Evolutionary conservation across 2,329 filamentous ascomycete genomes (phyloP), one percentile per base, ranked within the genome.

Genomic region (Neonectria hederae): DNA sequence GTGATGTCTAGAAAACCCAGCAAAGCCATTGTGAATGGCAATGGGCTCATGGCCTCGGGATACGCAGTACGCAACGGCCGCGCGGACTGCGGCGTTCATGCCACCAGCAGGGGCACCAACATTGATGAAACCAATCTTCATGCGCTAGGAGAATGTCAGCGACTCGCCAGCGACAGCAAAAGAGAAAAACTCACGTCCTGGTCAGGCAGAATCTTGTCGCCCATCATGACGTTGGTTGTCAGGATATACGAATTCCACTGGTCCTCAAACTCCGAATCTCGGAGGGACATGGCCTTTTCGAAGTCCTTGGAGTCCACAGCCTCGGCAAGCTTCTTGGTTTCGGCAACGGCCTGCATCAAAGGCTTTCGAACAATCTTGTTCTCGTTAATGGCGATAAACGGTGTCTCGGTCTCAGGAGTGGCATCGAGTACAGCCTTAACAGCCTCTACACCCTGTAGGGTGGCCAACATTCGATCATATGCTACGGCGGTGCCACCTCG

Each of bases 61-160:
- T 62, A 97, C 80, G 78, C 94, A 98, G 83, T 97, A 97, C 32
- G 94, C 93, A 19, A 97, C 94, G 14, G 93, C 95, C 30, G 93
- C 95, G 71, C 96, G 90, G 21, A 97, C 96, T 45, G 96, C 96
- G 28, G 95, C 94, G 80, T 99, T 99, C 92, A 99, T 98, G 74
- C 96, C 96, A 79, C 96, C 96, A 30, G 96, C 96, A 8, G 96
- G 96, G 13, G 96, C 96, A 74, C 96, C 96, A 24, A 98, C 94
- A 74, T 98, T 97, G 80, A 99, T 93, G 75, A 99, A 97, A 53
- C 93, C 96, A 74, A 99, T 92, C 70, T 89, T 90, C 92, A 98
- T 94, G 71, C 90, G 89, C 92, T 94, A 68, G 17, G 24, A 40
- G 40, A 42, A 7, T 35, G 70, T 83, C 63, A 83, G 76, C 63